Conservation (phyloP, 495 filamentous ascomycete species). For the Trichoderma reesei region DNA sequence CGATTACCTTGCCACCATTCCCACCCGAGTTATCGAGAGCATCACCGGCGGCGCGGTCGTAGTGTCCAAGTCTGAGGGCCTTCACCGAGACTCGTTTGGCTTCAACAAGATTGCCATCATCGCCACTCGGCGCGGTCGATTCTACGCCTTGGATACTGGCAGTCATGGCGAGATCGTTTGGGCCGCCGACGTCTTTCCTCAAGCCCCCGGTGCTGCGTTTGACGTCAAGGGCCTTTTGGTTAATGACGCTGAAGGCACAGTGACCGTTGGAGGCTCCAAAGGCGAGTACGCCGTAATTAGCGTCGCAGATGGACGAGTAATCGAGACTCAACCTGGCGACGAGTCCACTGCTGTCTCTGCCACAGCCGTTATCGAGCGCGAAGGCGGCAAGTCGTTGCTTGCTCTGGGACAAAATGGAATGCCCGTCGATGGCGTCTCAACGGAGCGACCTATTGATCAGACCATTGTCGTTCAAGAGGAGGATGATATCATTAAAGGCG, state of each 20-base stretch:
- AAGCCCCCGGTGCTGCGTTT: conserved; percentile 42
- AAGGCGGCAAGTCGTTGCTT: conserved; percentile 38
- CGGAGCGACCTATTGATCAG: conserved; percentile 32
- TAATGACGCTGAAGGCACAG: conserved; percentile 40
- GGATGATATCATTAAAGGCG: conserved; percentile 52
- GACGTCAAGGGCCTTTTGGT: conserved; percentile 58
- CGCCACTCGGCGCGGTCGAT: conserved; percentile 67
- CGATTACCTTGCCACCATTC: conserved; percentile 55
- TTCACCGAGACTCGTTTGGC: conserved; percentile 64
- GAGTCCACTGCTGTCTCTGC: conserved; percentile 29
- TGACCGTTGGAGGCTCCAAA: conserved; percentile 48
- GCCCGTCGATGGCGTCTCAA: conserved; percentile 26
- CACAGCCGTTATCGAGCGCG: conserved; percentile 41
- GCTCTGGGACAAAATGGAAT: conserved; percentile 39
- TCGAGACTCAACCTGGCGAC: conserved; percentile 32
- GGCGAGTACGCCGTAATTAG: conserved; percentile 49
- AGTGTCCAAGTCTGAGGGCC: neutral
- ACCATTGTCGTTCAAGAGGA: conserved; percentile 52
- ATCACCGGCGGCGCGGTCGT: conserved; percentile 52
- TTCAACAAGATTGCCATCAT: conserved; percentile 74
- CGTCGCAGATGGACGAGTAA: conserved; percentile 45
- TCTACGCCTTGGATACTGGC: conserved; percentile 70
- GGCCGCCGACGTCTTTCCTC: conserved; percentile 50
- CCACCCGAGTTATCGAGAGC: conserved; percentile 55
- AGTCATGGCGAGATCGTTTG: conserved; percentile 68